Conservation (phyloP, 2,329 filamentous ascomycete species). For the Microsporum ferrugineum region DNA sequence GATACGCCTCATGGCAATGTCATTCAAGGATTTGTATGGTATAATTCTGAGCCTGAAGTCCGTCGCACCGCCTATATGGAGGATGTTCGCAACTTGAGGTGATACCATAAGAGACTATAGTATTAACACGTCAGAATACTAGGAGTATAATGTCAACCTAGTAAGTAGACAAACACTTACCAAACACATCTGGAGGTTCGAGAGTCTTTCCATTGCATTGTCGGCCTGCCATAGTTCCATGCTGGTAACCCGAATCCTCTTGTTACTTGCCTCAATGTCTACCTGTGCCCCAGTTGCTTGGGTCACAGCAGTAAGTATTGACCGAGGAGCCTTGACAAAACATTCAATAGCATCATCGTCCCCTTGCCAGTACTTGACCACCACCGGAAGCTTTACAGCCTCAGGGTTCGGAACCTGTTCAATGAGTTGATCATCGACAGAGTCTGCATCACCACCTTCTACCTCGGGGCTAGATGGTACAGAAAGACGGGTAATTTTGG, state of each 20-base stretch:
- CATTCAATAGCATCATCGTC: conserved; percentile 17
- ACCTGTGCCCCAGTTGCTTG: conserved; percentile 22
- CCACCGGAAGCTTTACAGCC: background rate
- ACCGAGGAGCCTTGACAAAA: conserved; percentile 15
- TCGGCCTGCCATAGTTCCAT: conserved; percentile 18
- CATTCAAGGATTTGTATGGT: conserved; percentile 16
- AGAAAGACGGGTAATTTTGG: conserved; percentile 21
- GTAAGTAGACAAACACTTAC: conserved; percentile 15
- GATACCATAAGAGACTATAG: conserved; percentile 16
- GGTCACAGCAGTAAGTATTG: conserved; percentile 18
- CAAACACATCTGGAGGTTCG: conserved; percentile 20
- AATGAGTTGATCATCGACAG: conserved; percentile 8
- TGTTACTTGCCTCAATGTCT: conserved; percentile 14
- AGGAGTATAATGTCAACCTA: background rate
- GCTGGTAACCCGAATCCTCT: conserved; percentile 21
- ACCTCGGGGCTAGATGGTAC: conserved; percentile 12
- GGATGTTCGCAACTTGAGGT: conserved; percentile 16
- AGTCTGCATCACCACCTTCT: conserved; percentile 14
- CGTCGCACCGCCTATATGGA: conserved; percentile 8
- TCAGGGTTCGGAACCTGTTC: background rate
- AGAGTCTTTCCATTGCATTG: conserved; percentile 21
- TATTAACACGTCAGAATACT: background rate
- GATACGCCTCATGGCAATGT: conserved; percentile 16
- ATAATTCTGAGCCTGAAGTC: conserved; percentile 14
- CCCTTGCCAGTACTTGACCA: conserved; percentile 19